Evolutionary conservation across 345 rosid genomes (phyloP).

Genomic region (Firmiana major): DNA sequence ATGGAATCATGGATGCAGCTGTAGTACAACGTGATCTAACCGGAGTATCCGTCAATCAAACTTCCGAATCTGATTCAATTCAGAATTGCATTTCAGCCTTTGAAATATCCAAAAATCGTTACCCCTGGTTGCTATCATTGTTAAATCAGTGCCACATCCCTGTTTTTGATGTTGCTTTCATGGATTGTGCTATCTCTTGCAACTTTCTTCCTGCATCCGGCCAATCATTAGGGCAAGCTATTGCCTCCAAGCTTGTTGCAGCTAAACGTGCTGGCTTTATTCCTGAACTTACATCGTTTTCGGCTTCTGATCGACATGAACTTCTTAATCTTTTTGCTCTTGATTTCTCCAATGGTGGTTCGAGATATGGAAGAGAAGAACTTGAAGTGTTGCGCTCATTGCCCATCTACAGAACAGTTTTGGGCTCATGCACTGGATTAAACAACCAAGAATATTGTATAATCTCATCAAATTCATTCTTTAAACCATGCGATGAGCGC

Average conservation of each 20-base stretch:
- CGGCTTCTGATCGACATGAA: conserved; percentile 57
- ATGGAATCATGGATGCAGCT: conserved; percentile 24
- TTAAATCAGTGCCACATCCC: conserved; percentile 89
- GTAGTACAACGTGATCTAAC: conserved; percentile 29
- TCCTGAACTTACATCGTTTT: conserved; percentile 58
- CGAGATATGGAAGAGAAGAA: conserved; percentile 59
- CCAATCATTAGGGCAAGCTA: conserved; percentile 77
- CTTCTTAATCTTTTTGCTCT: conserved; percentile 73
- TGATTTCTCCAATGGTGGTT: conserved; percentile 58
- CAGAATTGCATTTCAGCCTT: conserved; percentile 52
- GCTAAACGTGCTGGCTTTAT: conserved; percentile 69
- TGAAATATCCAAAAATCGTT: conserved; percentile 40
- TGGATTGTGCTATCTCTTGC: conserved; percentile 69
- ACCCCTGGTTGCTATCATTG: conserved; percentile 78
- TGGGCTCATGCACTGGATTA: conserved; percentile 58
- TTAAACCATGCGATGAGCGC: conserved; percentile 64
- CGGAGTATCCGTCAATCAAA: conserved; percentile 30
- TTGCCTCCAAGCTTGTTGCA: conserved; percentile 82
- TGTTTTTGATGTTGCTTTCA: conserved; percentile 61
- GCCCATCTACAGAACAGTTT: conserved; percentile 79
- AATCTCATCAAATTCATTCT: conserved; percentile 74
- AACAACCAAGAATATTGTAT: conserved; percentile 61
- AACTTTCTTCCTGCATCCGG: conserved; percentile 56
- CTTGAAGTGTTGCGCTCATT: conserved; percentile 68
- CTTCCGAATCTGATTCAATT: conserved; percentile 38